phyloP scores from a whole-genome alignment of 2,329 filamentous ascomycete species.

The Phaeosphaeriaceae sp. region DNA sequence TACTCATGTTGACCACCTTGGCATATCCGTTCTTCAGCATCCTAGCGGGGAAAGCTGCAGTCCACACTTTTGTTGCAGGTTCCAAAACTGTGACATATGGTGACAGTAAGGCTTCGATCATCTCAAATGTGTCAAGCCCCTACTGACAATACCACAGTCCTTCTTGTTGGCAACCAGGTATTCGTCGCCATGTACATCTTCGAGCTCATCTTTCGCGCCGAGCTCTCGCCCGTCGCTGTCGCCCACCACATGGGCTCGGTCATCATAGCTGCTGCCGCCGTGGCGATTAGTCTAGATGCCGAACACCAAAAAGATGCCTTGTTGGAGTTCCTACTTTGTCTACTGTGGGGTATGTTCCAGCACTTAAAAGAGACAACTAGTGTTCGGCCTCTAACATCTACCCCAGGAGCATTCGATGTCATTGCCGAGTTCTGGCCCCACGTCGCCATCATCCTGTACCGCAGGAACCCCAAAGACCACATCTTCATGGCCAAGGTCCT shows the following conservation, averaged over 20 bases:
- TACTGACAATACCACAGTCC: conserved; percentile 2
- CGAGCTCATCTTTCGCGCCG: conserved; percentile 54
- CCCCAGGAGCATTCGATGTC: conserved; percentile 56
- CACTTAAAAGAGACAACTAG: not conserved
- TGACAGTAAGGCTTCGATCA: conserved; percentile 40
- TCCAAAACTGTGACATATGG: conserved; percentile 49
- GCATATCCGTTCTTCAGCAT: conserved; percentile 54
- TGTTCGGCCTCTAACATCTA: not conserved
- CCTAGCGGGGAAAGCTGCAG: conserved; percentile 41
- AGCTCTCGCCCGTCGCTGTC: conserved; percentile 52
- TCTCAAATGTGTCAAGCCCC: conserved; percentile 18
- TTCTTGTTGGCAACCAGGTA: conserved; percentile 37
- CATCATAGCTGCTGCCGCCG: conserved; percentile 53
- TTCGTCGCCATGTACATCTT: conserved; percentile 58
- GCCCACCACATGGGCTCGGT: conserved; percentile 53
- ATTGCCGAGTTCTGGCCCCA: conserved; percentile 58
- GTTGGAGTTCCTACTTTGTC: conserved; percentile 47
- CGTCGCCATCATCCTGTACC: conserved; percentile 56
- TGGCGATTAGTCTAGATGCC: conserved; percentile 45
- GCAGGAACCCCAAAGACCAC: conserved; percentile 50
- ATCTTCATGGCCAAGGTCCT: conserved; percentile 52
- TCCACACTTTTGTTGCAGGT: conserved; percentile 41
- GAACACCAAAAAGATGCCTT: conserved; percentile 15
- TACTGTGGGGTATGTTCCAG: conserved; percentile 43
- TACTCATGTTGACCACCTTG: conserved; percentile 49